Evolutionary conservation across 371 early-diverging fungal genomes (phyloP).

Genomic region (Fennellomyces sp.): DNA sequence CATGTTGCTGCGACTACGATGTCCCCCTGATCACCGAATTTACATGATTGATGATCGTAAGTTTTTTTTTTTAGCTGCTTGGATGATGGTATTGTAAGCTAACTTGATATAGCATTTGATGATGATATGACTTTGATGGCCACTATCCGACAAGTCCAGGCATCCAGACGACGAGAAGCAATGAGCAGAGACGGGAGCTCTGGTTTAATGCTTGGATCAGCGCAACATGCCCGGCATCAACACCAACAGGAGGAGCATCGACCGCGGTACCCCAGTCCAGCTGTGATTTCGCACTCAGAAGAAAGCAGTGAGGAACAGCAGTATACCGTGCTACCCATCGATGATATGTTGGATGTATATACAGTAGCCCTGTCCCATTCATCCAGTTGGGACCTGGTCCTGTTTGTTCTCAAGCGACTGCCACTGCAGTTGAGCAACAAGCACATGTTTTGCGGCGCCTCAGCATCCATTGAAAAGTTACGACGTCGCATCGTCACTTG

Average conservation of each 20-base stretch:
- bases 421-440: conserved; percentile 74
- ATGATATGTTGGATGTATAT: conserved; percentile 54
- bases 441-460: conserved; percentile 69
- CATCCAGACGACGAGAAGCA: not conserved
- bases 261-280: conserved; percentile 44
- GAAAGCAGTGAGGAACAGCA: conserved; percentile 20
- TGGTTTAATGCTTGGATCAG: not conserved
- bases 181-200: not conserved
- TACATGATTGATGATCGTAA: conserved; percentile 45
- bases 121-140: conserved; percentile 6
- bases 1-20: conserved; percentile 56
- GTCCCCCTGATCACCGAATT: conserved; percentile 61
- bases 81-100: not conserved
- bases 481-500: conserved; percentile 54
- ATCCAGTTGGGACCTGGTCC: conserved; percentile 68
- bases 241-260: conserved; percentile 10
- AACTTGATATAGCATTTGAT: not conserved
- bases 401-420: conserved; percentile 64
- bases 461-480: conserved; percentile 54
- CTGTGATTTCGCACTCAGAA: conserved; percentile 21
- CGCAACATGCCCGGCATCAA: conserved; percentile 24
- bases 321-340: conserved; percentile 18
- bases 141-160: conserved; percentile 3
- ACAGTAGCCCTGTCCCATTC: conserved; percentile 62
- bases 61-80: not conserved